Percentiles rank a stretch among this genome's conserved stretches.
Conservation (phyloP, 2,329 filamentous ascomycete genomes). For the Cladosporium cucumerinum region DNA sequence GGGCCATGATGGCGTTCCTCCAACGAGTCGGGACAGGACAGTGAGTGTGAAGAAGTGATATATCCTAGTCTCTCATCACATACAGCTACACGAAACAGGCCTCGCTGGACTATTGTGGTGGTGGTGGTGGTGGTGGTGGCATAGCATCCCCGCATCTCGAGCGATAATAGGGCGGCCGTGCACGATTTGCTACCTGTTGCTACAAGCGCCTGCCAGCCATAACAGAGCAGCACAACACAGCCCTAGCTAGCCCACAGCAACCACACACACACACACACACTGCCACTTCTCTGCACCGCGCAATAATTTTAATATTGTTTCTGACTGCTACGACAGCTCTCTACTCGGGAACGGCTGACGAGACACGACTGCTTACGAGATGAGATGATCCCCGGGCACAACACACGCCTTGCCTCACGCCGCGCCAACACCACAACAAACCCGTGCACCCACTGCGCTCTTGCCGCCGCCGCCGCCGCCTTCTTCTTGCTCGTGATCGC, state of each 20-base stretch:
- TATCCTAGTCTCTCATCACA: neutral
- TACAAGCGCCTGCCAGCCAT: slow-evolving; percentile 9
- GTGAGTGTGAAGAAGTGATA: neutral
- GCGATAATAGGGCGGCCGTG: neutral
- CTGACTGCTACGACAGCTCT: neutral
- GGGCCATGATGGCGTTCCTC: slow-evolving; percentile 24
- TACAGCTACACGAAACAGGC: neutral
- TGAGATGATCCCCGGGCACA: slow-evolving; percentile 5
- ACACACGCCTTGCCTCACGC: neutral
- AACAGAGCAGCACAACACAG: slow-evolving; percentile 5
- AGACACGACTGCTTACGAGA: slow-evolving; percentile 11
- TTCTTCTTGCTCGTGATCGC: slow-evolving; percentile 7
- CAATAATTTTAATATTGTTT: neutral
- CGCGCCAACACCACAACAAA: slow-evolving; percentile 3
- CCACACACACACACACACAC: neutral
- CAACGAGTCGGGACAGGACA: neutral
- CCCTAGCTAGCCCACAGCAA: neutral
- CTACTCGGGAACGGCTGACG: neutral
- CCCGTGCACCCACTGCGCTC: neutral
- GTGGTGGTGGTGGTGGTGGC: too few species aligned
- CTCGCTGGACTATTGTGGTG: neutral
- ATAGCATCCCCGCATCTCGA: neutral
- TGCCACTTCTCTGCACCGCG: neutral
- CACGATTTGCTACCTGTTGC: neutral
- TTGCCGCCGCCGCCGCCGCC: slow-evolving; percentile 6